Conservation (phyloP, 345 rosid species). For the Syzygium oleosum region DNA sequence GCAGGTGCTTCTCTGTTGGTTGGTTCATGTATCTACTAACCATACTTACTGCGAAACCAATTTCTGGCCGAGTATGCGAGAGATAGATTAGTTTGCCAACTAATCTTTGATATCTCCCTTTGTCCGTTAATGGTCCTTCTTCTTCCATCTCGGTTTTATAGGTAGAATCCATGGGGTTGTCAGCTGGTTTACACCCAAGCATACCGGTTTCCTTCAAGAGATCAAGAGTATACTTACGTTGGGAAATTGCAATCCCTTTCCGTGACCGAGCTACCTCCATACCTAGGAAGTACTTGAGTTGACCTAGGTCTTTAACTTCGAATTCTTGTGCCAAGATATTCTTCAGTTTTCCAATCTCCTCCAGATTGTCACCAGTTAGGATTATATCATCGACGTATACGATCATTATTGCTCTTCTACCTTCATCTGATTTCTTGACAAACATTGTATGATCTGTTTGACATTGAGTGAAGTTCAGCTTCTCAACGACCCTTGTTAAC, state of each 20-base stretch:
- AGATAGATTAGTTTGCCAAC: background rate
- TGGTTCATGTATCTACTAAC: background rate
- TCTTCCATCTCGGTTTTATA: background rate
- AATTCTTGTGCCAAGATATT: background rate
- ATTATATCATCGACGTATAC: background rate
- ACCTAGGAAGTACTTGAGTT: background rate
- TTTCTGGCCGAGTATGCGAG: background rate
- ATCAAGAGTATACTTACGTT: background rate
- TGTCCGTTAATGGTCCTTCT: background rate
- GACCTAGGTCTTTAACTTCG: background rate
- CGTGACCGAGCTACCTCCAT: background rate
- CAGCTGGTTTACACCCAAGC: background rate
- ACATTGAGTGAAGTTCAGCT: background rate
- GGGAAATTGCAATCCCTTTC: background rate
- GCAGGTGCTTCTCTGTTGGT: background rate
- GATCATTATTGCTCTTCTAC: background rate
- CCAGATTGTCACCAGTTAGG: background rate
- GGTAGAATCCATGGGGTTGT: background rate
- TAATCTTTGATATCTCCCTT: background rate
- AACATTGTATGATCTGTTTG: background rate
- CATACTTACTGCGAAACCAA: background rate
- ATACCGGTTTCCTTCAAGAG: background rate
- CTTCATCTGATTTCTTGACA: background rate
- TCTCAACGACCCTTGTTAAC: background rate
- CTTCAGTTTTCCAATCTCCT: background rate